Evolutionary conservation across 2,329 filamentous ascomycete genomes (phyloP), one percentile per base, ranked within the genome.

Genomic region (Nemania abortiva): DNA sequence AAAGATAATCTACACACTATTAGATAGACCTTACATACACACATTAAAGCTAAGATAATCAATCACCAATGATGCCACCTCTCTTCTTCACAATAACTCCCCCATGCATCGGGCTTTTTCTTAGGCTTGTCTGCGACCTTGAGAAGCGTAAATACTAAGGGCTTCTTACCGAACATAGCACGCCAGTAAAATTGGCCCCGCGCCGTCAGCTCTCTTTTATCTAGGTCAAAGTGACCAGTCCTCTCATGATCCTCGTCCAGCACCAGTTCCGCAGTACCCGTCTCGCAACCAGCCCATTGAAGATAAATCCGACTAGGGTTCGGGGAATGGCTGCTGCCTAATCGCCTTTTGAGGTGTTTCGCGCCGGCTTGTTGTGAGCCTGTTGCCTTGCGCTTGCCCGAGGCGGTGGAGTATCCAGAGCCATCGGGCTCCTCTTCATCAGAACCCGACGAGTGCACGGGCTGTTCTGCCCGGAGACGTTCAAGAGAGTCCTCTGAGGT

Each of bases 111-210:
- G 0, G 64, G 67, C 6, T n/a, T 13, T 34, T 56, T 52, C 22
- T 15, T 57, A 15, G 67, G 67, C 18, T 29, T 29, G 27, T 67
- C 64, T 11, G 63, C 39, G 29, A 66, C 22, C 56, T 70, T 70
- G 3, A 70, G 67, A 29, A 70, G 54, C n/a, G 49, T 70, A 20
- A 70, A 70, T 10, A 61, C 63, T 2, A 70, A 18, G 20, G 39
- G 31, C 34, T 63, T 10, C 2, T 50, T 22, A 1, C 47, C 54
- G 11, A 56, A 53, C 1, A 63, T 6, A 20, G 0, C 1, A 10
- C 4, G 20, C 22, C 45, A 67, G 13, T 18, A 15, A 1, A 70
- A 60, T 31, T 56, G 29, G 22, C 67, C 67, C 6, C 64, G 53
- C 13, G 67, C 64, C 9, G 49, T 67, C 54, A 70, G 59, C 45